These are phyloP conservation scores for Neurospora intermedia DNA, from an alignment of 495 filamentous ascomycete species.

Conservation along the genomic window DNA sequence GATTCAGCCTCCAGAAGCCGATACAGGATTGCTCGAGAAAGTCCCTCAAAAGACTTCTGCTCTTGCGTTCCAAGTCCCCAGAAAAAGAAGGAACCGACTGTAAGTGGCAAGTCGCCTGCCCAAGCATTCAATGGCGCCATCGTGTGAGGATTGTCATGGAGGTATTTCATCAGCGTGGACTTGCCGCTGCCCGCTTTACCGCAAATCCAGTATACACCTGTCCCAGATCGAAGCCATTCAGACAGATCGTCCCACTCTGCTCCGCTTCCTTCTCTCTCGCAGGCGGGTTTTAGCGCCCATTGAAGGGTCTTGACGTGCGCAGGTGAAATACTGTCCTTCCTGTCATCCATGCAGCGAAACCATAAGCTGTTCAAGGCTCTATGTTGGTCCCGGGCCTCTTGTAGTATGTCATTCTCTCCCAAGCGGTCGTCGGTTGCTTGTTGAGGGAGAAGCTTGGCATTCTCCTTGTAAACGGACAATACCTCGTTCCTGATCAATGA, in stretches of 20 bases:
- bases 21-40: neutral
- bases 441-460: neutral
- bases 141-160: neutral
- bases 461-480: neutral
- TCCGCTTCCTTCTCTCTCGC: neutral
- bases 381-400: neutral
- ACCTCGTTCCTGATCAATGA: neutral
- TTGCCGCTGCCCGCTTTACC: constrained; percentile 1
- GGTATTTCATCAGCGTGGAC: neutral
- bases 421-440: neutral
- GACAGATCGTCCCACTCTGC: neutral
- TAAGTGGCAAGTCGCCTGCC: constrained; percentile 10
- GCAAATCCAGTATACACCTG: neutral
- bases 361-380: neutral
- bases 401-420: neutral
- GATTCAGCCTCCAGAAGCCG: neutral
- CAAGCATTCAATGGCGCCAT: neutral
- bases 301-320: neutral
- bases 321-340: neutral
- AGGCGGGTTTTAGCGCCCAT: neutral
- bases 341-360: neutral
- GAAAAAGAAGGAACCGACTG: neutral
- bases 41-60: neutral
- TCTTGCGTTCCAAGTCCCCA: neutral
- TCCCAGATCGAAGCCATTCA: neutral